These are phyloP conservation scores for Hericium alpestre DNA, from an alignment of 768 basidiomycete genomes.

Conservation along the genomic window DNA sequence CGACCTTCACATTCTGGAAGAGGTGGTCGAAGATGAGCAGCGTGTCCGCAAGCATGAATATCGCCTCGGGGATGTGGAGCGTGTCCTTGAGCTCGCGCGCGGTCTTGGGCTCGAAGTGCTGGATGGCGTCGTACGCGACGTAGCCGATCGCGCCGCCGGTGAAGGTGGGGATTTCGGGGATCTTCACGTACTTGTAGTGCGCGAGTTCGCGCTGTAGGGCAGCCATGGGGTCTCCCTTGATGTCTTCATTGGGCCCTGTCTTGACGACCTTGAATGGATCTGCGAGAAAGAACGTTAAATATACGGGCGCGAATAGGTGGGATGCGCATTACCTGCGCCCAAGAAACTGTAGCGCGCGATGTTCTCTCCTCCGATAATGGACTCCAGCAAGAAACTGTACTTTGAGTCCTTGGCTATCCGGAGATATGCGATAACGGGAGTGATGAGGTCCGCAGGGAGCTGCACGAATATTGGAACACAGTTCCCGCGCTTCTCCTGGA, in stretches of 20 bases:
- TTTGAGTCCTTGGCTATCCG: conserved; percentile 85
- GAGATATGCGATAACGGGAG: conserved; percentile 94
- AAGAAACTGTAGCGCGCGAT: conserved; percentile 93
- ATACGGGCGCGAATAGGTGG: background rate
- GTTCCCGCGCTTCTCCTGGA: conserved; percentile 79
- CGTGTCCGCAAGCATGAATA: conserved; percentile 95
- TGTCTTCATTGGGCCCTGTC: conserved; percentile 75
- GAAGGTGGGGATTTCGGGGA: conserved; percentile 88
- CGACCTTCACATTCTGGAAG: conserved; percentile 87
- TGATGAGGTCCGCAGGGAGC: conserved; percentile 90
- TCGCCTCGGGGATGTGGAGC: conserved; percentile 83
- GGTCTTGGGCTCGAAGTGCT: conserved; percentile 93
- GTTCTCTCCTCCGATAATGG: conserved; percentile 82
- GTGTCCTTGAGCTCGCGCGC: conserved; percentile 64
- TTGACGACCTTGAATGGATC: conserved; percentile 91
- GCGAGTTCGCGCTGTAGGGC: conserved; percentile 79
- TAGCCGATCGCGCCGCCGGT: conserved; percentile 98
- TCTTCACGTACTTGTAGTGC: conserved; percentile 80
- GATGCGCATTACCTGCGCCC: conserved; percentile 61
- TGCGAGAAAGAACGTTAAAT: conserved; percentile 20
- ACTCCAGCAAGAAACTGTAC: conserved; percentile 92
- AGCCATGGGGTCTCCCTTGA: conserved; percentile 78
- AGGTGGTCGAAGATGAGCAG: conserved; percentile 96
- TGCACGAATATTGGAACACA: conserved; percentile 89
- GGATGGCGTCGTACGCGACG: conserved; percentile 92